A percentile compares a stretch with the other conserved stretches of the same genome.
Evolutionary conservation across 768 basidiomycete species (phyloP).

Genomic region (Termitomyces sp.): DNA sequence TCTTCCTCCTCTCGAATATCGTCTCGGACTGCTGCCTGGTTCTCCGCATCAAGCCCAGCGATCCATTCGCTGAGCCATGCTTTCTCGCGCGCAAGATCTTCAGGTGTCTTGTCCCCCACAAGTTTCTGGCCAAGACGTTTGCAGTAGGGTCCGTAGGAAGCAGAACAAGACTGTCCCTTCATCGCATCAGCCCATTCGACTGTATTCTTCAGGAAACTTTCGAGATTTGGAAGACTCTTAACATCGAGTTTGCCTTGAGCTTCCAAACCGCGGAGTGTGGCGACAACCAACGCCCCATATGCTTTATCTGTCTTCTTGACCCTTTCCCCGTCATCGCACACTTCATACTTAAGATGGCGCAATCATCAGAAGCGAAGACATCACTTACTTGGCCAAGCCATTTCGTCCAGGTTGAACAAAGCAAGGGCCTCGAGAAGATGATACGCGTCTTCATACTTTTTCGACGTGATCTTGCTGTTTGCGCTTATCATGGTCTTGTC

Average conservation of each 20-base stretch:
- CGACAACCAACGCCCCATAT: conserved; percentile 29
- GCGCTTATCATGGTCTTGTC: conserved; percentile 24
- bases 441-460: conserved; percentile 29
- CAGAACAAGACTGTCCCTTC: conserved; percentile 15
- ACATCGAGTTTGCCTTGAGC: conserved; percentile 22
- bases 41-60: conserved; percentile 18
- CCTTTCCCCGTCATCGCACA: conserved; percentile 29
- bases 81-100: conserved; percentile 22
- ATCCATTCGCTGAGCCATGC: conserved; percentile 27
- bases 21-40: conserved; percentile 15
- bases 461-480: conserved; percentile 26
- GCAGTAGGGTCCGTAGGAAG: conserved; percentile 25
- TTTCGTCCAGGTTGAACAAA: conserved; percentile 25
- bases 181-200: conserved; percentile 23
- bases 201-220: conserved; percentile 24
- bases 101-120: conserved; percentile 24
- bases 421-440: conserved; percentile 27
- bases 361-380: not conserved
- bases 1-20: conserved; percentile 17
- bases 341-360: conserved; percentile 9
- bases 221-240: conserved; percentile 26
- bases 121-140: conserved; percentile 28
- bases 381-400: conserved; percentile 26
- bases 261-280: conserved; percentile 27
- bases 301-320: conserved; percentile 24